Evolutionary conservation across 305 asterid species (phyloP), one percentile per base, ranked within the genome.

Genomic region (Ajuga reptans): DNA sequence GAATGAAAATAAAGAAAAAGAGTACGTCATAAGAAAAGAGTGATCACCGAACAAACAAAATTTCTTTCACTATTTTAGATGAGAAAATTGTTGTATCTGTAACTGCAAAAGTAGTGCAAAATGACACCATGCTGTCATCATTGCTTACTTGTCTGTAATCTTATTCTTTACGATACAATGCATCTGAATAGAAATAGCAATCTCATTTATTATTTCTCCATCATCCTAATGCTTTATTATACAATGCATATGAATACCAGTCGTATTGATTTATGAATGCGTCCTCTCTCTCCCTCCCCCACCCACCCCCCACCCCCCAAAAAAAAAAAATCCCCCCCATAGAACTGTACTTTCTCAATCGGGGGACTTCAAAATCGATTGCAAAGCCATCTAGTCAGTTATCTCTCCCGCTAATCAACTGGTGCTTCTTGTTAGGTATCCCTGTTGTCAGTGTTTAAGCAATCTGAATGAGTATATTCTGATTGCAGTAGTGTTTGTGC

Each of bases 81-180:
- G 61, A 67, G 63, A 67, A 67, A 66, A 37, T 53, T 67, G 64
- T 53, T 53, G 29, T 39, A 39, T 67, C 42, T 67, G 72, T 52
- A 66, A 67, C 64, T 21, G 43, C 11, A 51, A 14, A 53, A 37
- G 63, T 67, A 21, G 63, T 52, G 63, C 64, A 52, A 67, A 52
- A 34, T 51, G 72, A 37, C 64, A 67, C 49, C 31, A 34, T 41
- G 53, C 21, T 61, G 49, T 10, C 71, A 66, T 66, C 34, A 65
- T 49, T 11, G 36, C 37, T 60, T 36, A 49, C 59, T 33, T 64
- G 34, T 65, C 69, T 34, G 11, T 31, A 49, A 49, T 51, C 17
- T 53, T 64, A 65, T 65, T 57, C 56, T 45, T 43, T 69, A 43
- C 14, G 18, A 54, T 53, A 29, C 46, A 21, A 10, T 41, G 64